Base-by-base conservation (phyloP, 805 yeast genomes). In the Lipomyces oligophaga region DNA sequence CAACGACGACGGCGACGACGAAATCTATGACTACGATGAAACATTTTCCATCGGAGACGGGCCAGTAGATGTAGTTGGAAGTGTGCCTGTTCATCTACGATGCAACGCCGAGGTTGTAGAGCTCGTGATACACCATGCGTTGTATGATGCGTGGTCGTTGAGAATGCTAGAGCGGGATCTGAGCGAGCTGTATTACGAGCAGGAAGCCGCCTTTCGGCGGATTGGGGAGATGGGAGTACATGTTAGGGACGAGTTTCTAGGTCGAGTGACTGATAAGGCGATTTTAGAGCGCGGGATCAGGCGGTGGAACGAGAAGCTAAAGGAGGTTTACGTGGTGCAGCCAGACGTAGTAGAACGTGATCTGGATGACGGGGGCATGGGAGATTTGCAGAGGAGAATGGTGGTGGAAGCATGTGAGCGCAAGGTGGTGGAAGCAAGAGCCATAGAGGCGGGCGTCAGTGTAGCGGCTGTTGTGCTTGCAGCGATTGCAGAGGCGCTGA, bases 111-210 rank as follows among this genome's bases (percentile, higher is more conserved):
- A 31, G 16, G 26, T 36, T 7, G 13, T 47, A n/a, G 27, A 43
- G 43, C 31, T 59, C 21, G 38, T 45, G 8, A 53, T 59, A 6
- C 62, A 59, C 30, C 62, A 59, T 41, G 52, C 60, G 11, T 33
- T 59, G 24, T 59, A 59, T 24, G 62, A 59, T 35, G 62, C 59
- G 10, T 57, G 62, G 62, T 49, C 58, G 33, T 36, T 59, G 32
- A 35, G 38, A 13, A 16, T 35, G 31, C 19, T 56, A 5, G 26
- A 53, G 13, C 8, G 16, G 2, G 20, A 34, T 3, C 38, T 57
- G 16, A 33, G 49, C 11, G 41, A 39, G 10, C 20, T 38, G 2
- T 57, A 46, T 34, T 26, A 21, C 6, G 22, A 18, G 4, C 8
- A 16, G 11, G 5, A 22, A 19, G 25, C 31, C 25, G 20, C 18